Percentiles rank a stretch among this genome's conserved stretches.
Conservation (phyloP, 768 basidiomycete species). For the Suillus lakei region DNA sequence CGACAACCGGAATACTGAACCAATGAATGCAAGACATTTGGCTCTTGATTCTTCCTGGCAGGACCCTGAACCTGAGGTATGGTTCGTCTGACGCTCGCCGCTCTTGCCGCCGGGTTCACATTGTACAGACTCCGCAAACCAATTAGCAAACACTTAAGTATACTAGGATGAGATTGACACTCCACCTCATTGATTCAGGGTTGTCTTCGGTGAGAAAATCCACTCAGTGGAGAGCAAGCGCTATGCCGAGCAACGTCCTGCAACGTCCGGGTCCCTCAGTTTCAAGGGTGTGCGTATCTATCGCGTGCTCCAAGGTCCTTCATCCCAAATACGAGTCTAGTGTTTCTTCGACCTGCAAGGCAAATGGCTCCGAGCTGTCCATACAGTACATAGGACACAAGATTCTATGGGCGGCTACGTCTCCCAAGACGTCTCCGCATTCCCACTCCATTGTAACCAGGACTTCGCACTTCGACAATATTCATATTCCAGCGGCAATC, state of each 20-base stretch:
- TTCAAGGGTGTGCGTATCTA: background rate
- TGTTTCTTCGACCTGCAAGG: background rate
- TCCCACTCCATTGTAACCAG: too few species aligned
- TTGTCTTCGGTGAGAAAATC: background rate
- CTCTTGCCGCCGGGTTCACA: background rate
- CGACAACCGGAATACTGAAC: too few species aligned
- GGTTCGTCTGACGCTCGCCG: background rate
- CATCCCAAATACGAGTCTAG: background rate
- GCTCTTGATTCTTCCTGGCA: too few species aligned
- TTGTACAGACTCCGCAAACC: background rate
- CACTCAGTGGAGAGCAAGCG: background rate
- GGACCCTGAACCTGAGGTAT: too few species aligned
- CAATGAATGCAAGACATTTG: too few species aligned
- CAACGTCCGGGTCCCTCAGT: background rate
- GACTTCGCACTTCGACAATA: too few species aligned
- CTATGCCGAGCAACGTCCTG: background rate
- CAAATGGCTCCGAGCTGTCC: too few species aligned
- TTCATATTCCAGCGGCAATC: too few species aligned
- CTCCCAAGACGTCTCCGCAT: too few species aligned
- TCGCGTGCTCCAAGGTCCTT: background rate
- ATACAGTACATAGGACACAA: too few species aligned
- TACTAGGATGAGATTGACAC: background rate
- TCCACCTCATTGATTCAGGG: background rate
- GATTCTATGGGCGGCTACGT: too few species aligned
- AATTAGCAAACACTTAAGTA: background rate